Evolutionary conservation across 2,329 filamentous ascomycete species (phyloP).

Genomic region (Xylaria sp.): DNA sequence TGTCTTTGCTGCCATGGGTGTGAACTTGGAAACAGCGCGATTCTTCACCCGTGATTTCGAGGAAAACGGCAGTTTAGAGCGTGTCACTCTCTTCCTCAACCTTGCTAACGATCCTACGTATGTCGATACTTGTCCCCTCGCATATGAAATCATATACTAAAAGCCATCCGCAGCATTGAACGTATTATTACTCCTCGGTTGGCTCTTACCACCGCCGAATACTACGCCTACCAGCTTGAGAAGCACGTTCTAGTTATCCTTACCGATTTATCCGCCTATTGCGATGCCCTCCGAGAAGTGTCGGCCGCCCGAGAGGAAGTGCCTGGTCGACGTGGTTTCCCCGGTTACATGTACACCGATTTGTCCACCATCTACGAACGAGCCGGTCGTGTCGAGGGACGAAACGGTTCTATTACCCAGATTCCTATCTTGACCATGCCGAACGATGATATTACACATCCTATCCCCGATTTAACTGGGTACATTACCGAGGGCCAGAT

Average conservation of each 20-base stretch:
- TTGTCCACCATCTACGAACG: conserved; percentile 99
- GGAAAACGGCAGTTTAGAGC: conserved; percentile 98
- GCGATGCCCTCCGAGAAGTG: conserved; percentile 97
- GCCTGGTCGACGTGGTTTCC: conserved; percentile 97
- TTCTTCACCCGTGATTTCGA: conserved; percentile 99
- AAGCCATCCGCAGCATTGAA: conserved; percentile 75
- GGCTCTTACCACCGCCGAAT: conserved; percentile 96
- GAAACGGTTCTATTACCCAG: conserved; percentile 98
- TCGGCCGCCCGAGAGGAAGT: conserved; percentile 99
- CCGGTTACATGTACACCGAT: conserved; percentile 99
- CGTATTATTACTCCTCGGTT: conserved; percentile 99
- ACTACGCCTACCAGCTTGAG: conserved; percentile 99
- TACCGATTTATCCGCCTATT: conserved; percentile 97
- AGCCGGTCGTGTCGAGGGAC: conserved; percentile 94
- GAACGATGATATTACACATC: conserved; percentile 99
- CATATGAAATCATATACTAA: conserved; percentile 35
- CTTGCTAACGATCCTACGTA: conserved; percentile 98
- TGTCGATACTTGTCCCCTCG: conserved; percentile 50
- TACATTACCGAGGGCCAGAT: conserved; percentile 99
- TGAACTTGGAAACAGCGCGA: conserved; percentile 97
- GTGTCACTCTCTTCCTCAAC: conserved; percentile 97
- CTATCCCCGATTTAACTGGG: conserved; percentile 97
- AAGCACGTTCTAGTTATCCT: conserved; percentile 99
- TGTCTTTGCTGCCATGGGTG: conserved; percentile 99
- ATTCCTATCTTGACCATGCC: conserved; percentile 99